Percentiles rank a stretch among this genome's conserved stretches.
These are phyloP conservation scores for Debaryomycetaceae sp. DNA, from an alignment of 1,139 yeast species.

Conservation along the genomic window DNA sequence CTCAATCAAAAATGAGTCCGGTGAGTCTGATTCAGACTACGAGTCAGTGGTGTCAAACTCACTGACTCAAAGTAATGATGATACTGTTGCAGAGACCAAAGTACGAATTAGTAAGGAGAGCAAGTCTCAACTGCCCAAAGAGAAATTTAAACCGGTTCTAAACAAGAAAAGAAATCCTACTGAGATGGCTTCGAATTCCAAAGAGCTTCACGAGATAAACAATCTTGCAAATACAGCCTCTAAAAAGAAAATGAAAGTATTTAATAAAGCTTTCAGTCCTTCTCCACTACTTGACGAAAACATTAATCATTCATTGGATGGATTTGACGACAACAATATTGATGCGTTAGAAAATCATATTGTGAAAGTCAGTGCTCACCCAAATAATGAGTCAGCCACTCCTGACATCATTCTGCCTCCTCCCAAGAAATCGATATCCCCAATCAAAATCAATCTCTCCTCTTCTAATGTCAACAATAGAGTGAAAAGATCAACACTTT, in stretches of 20 bases:
- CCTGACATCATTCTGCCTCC: not conserved
- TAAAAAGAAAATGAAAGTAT: constrained; percentile 16
- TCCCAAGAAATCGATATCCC: not conserved
- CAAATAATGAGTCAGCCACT: not conserved
- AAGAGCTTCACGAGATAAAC: not conserved
- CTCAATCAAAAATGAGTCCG: not conserved
- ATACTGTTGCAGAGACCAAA: not conserved
- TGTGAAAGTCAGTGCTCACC: constrained; percentile 1
- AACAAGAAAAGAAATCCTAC: not conserved
- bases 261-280: constrained; percentile 10
- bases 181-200: not conserved
- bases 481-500: not conserved
- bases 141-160: not conserved
- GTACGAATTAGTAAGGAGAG: not conserved
- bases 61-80: not conserved
- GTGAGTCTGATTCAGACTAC: not conserved
- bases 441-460: not conserved
- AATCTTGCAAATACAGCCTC: not conserved
- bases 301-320: constrained; percentile 34
- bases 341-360: constrained; percentile 21
- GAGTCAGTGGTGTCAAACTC: not conserved
- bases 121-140: not conserved
- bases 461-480: not conserved
- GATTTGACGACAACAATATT: constrained; percentile 33
- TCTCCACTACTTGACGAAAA: constrained; percentile 20